These are phyloP conservation scores for Bipolaris gigantea DNA, from an alignment of 2,329 filamentous ascomycete genomes.

Conservation along the genomic window DNA sequence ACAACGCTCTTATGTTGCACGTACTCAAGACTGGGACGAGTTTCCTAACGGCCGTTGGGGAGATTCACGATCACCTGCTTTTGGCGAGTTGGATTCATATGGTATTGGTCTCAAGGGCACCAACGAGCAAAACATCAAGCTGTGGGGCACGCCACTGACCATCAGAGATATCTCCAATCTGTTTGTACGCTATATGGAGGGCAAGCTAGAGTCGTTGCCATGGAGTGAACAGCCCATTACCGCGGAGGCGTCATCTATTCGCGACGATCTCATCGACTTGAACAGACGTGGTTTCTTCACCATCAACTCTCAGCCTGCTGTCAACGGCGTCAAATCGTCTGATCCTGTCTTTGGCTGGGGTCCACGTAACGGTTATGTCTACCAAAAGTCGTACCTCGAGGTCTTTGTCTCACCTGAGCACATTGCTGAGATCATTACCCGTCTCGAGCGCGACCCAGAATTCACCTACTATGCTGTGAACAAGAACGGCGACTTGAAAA, in stretches of 20 bases:
- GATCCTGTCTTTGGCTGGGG: constrained; percentile 92
- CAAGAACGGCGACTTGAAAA: constrained; percentile 76
- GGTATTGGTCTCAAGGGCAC: constrained; percentile 91
- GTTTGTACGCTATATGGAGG: constrained; percentile 83
- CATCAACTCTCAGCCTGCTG: constrained; percentile 95
- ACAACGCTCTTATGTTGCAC: constrained; percentile 91
- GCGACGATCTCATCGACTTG: constrained; percentile 73
- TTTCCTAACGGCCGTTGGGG: constrained; percentile 99
- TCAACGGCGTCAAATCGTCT: constrained; percentile 86
- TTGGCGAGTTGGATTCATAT: constrained; percentile 92
- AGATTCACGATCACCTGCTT: constrained; percentile 92
- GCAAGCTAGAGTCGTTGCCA: constrained; percentile 78
- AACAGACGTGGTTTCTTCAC: constrained; percentile 88
- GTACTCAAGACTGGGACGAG: constrained; percentile 98
- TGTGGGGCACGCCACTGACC: constrained; percentile 85
- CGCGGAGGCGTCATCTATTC: constrained; percentile 77
- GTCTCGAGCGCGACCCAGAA: constrained; percentile 76
- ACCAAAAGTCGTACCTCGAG: constrained; percentile 97
- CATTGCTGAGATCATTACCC: constrained; percentile 73
- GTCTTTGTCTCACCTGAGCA: constrained; percentile 81
- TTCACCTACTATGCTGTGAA: constrained; percentile 95
- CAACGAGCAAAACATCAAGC: constrained; percentile 92
- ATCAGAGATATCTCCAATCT: constrained; percentile 79
- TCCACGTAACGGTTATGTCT: constrained; percentile 91
- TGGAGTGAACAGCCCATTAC: constrained; percentile 94